Evolutionary conservation across 1,284 basidiomycete genomes (phyloP).

Genomic region (Puccinia hordei): DNA sequence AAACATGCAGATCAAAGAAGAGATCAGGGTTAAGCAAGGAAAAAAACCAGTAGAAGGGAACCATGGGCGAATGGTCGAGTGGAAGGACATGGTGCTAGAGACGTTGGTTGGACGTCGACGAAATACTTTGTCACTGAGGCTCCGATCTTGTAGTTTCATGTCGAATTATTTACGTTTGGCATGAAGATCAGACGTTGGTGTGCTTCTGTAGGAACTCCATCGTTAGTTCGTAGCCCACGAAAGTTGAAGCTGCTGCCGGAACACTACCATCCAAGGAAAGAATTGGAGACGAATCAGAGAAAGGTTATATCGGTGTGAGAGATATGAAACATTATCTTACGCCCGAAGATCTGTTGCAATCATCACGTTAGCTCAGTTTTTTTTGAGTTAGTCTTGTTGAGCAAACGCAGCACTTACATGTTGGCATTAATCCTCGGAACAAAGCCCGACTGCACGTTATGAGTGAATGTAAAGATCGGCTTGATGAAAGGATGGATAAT

Average conservation of each 20-base stretch:
- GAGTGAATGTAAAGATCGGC: background rate
- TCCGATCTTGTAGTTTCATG: background rate
- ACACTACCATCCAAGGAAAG: slow-evolving; percentile 45
- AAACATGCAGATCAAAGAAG: too few relatives aligned
- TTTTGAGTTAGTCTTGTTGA: slow-evolving; percentile 56
- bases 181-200: slow-evolving; percentile 53
- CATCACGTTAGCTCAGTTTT: background rate
- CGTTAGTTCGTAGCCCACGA: slow-evolving; percentile 85
- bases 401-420: slow-evolving; percentile 68
- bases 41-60: too few relatives aligned
- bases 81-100: too few relatives aligned
- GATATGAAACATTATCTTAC: slow-evolving; percentile 51
- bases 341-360: slow-evolving; percentile 55
- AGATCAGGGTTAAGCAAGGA: too few relatives aligned
- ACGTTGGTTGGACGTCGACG: too few relatives aligned
- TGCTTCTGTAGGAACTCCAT: slow-evolving; percentile 64
- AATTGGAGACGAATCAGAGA: slow-evolving; percentile 66
- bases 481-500: slow-evolving; percentile 56
- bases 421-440: slow-evolving; percentile 50
- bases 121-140: too few relatives aligned
- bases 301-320: background rate
- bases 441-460: slow-evolving; percentile 42
- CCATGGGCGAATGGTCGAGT: too few relatives aligned
- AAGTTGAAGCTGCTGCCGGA: slow-evolving; percentile 58
- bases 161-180: background rate